Conservation (phyloP, 495 filamentous ascomycete species). For the Penicillium malachiteum region DNA sequence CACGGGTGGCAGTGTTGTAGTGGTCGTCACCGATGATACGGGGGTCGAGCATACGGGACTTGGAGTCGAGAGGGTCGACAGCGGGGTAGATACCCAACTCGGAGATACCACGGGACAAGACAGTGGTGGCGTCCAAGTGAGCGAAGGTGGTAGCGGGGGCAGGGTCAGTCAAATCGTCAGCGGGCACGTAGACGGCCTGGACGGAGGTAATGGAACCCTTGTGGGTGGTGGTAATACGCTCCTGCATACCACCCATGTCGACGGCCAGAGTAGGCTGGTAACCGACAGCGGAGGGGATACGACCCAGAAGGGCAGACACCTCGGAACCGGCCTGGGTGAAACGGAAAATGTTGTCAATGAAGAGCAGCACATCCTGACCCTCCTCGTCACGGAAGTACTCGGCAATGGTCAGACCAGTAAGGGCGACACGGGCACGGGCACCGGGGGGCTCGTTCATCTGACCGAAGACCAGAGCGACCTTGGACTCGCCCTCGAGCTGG, state of each 20-base stretch:
- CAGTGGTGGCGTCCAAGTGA: conserved; percentile 99
- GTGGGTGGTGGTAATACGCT: conserved; percentile 99
- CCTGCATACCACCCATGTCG: conserved; percentile 99
- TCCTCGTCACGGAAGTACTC: conserved; percentile 98
- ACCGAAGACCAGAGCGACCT: conserved; percentile 99
- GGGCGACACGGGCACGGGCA: conserved; percentile 98
- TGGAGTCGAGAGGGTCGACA: conserved; percentile 99
- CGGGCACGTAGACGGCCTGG: conserved; percentile 99
- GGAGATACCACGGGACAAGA: conserved; percentile 99
- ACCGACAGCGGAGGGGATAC: conserved; percentile 99
- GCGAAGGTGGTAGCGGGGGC: conserved; percentile 99
- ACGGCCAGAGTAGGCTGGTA: conserved; percentile 99
- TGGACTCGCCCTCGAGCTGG: conserved; percentile 97
- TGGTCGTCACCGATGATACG: conserved; percentile 97
- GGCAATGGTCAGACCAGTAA: conserved; percentile 86
- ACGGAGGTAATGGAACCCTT: conserved; percentile 99
- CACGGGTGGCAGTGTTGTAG: conserved; percentile 89
- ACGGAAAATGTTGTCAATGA: conserved; percentile 99
- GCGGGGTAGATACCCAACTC: conserved; percentile 99
- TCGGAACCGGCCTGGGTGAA: conserved; percentile 99
- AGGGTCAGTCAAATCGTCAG: conserved; percentile 99
- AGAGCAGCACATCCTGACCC: conserved; percentile 98
- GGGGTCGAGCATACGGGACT: conserved; percentile 99
- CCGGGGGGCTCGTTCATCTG: conserved; percentile 99
- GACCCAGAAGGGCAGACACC: conserved; percentile 98